Percentiles rank a stretch among this genome's conserved stretches.
Evolutionary conservation across 2,329 filamentous ascomycete species (phyloP).

Genomic region (Metarhizium sp.): DNA sequence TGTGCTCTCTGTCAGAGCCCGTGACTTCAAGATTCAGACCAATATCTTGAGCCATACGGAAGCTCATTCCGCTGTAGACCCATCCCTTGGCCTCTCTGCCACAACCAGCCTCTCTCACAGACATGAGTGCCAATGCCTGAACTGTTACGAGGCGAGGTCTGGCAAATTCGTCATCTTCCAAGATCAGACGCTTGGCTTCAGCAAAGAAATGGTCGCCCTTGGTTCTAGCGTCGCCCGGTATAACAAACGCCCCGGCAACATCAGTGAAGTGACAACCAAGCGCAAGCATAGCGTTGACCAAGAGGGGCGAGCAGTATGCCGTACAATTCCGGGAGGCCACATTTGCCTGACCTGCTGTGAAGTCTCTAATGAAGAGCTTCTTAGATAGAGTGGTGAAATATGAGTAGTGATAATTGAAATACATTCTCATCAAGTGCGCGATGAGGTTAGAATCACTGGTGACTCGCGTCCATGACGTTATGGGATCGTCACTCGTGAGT

Average conservation of each 20-base stretch:
- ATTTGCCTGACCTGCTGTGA: slow-evolving; percentile 57
- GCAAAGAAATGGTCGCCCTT: slow-evolving; percentile 95
- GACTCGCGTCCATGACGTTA: slow-evolving; percentile 81
- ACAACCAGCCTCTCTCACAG: slow-evolving; percentile 89
- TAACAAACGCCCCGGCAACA: slow-evolving; percentile 59
- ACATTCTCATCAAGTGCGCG: slow-evolving; percentile 88
- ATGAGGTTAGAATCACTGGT: slow-evolving; percentile 72
- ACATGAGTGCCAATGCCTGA: slow-evolving; percentile 91
- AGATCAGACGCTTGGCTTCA: slow-evolving; percentile 80
- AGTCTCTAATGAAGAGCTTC: slow-evolving; percentile 78
- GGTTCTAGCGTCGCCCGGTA: slow-evolving; percentile 66
- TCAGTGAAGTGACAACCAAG: slow-evolving; percentile 90
- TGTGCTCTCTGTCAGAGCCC: slow-evolving; percentile 48
- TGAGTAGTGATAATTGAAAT: slow-evolving; percentile 96
- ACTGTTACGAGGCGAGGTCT: slow-evolving; percentile 82
- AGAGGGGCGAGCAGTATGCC: slow-evolving; percentile 75
- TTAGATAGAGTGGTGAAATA: slow-evolving; percentile 91
- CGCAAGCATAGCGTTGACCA: slow-evolving; percentile 91
- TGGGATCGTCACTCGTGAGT: slow-evolving; percentile 52
- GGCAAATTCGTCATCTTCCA: slow-evolving; percentile 89
- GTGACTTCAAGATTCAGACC: slow-evolving; percentile 79
- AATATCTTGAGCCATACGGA: slow-evolving; percentile 92
- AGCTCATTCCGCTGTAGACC: slow-evolving; percentile 98
- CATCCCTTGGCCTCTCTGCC: slow-evolving; percentile 91
- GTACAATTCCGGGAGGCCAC: slow-evolving; percentile 39